A percentile compares a stretch with the other conserved stretches of the same genome.
These are phyloP conservation scores for Chlamydomonas schloesseri DNA, from an alignment of 139 green algal genomes.

Conservation along the genomic window DNA sequence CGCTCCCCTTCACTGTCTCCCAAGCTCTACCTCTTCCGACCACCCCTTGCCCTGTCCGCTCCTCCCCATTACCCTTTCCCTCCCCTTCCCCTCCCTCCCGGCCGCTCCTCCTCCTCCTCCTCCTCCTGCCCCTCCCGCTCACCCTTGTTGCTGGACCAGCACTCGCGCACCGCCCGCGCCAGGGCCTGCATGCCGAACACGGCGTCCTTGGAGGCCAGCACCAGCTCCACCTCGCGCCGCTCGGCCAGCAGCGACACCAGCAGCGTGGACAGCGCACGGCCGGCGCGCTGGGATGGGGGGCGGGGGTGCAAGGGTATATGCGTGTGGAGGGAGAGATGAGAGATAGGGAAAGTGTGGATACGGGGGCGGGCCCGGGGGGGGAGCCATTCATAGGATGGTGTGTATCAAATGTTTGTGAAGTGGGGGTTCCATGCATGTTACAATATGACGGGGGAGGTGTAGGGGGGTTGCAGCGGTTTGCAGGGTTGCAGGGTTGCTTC, in stretches of 20 bases:
- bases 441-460: too few relatives aligned
- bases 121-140: neutral
- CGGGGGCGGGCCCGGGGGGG: too few relatives aligned
- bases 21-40: too few relatives aligned
- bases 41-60: too few relatives aligned
- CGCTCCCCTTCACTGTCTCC: too few relatives aligned
- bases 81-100: neutral
- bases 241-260: constrained; percentile 3
- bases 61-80: neutral
- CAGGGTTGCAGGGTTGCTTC: too few relatives aligned
- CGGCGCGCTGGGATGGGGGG: neutral
- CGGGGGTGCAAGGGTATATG: too few relatives aligned
- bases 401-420: too few relatives aligned
- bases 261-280: neutral
- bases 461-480: too few relatives aligned
- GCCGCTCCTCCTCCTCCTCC: too few relatives aligned
- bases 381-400: too few relatives aligned
- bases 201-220: constrained; percentile 7
- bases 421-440: too few relatives aligned
- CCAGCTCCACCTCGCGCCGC: constrained; percentile 25
- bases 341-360: neutral
- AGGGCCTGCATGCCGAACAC: constrained; percentile 19
- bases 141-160: neutral
- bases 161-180: constrained; percentile 13
- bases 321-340: neutral